Conservation (phyloP, 805 yeast species). For the Candida chauliodis region DNA sequence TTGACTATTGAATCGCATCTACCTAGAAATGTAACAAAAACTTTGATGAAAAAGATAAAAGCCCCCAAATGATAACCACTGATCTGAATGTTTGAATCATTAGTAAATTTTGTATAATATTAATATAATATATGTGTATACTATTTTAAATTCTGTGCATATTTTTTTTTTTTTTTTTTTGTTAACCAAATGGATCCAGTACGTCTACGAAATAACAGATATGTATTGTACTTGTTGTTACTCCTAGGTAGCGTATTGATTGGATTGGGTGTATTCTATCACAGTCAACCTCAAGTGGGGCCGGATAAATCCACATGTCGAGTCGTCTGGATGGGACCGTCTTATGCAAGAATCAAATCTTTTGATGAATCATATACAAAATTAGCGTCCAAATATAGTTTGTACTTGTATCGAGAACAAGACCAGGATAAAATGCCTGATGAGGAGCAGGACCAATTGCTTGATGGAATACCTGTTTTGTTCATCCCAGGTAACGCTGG, state of each 20-base stretch:
- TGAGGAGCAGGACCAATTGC: constrained; percentile 24
- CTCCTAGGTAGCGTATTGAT: constrained; percentile 14
- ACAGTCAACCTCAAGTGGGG: constrained; percentile 17
- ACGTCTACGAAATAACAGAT: constrained; percentile 10
- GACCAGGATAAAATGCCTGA: constrained; percentile 55
- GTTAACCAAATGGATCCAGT: constrained; percentile 6
- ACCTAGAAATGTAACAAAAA: constrained; percentile 1
- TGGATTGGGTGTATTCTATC: constrained; percentile 10
- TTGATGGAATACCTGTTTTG: constrained; percentile 79
- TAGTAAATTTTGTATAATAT: too few species aligned
- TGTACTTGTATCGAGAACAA: constrained; percentile 84
- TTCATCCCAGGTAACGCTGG: constrained; percentile 99
- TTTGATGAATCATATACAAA: constrained; percentile 69
- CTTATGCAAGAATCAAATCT: constrained; percentile 70
- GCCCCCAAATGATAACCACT: neutral
- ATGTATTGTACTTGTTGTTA: constrained; percentile 12
- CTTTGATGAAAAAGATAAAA: neutral
- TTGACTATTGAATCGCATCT: neutral
- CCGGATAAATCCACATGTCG: constrained; percentile 50
- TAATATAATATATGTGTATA: too few species aligned
- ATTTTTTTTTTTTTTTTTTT: neutral
- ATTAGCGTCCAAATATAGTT: constrained; percentile 77
- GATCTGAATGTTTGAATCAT: too few species aligned
- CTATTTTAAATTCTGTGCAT: neutral
- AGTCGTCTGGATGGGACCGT: constrained; percentile 76